phyloP scores from a whole-genome alignment of 2,329 filamentous ascomycete species.

The Aspergillus sp. region DNA sequence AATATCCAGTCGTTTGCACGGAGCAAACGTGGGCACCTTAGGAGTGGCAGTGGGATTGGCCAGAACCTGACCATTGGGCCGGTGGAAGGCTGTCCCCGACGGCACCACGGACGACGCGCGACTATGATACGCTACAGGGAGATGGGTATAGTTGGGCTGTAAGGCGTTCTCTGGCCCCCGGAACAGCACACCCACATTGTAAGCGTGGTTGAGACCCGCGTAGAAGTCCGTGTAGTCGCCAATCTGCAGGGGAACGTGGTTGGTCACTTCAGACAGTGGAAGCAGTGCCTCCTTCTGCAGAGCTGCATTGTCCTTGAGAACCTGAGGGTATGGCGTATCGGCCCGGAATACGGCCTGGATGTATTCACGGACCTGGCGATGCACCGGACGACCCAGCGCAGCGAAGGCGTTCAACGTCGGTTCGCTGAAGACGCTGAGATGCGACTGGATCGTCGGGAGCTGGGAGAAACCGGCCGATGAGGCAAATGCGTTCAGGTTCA shows the following conservation, averaged over 20 bases:
- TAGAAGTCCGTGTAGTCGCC: conserved; percentile 85
- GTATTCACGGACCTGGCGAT: conserved; percentile 59
- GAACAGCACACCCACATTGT: conserved; percentile 63
- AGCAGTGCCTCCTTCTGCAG: conserved; percentile 54
- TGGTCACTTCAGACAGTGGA: conserved; percentile 51
- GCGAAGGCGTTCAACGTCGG: conserved; percentile 67
- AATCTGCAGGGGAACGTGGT: conserved; percentile 67
- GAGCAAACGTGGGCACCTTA: conserved; percentile 55
- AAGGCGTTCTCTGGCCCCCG: conserved; percentile 64
- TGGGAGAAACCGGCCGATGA: conserved; percentile 51
- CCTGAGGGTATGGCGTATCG: conserved; percentile 50
- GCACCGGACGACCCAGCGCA: conserved; percentile 58
- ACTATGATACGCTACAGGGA: conserved; percentile 76
- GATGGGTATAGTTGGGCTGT: conserved; percentile 71
- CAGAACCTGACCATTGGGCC: conserved; percentile 68
- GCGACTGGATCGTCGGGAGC: conserved; percentile 49
- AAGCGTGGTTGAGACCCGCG: conserved; percentile 69
- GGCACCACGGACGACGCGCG: conserved; percentile 67
- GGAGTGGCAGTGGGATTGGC: conserved; percentile 53
- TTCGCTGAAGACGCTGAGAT: conserved; percentile 55
- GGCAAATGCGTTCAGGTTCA: conserved; percentile 60
- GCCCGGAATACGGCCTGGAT: conserved; percentile 59
- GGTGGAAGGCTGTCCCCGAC: conserved; percentile 63
- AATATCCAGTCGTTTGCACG: conserved; percentile 62
- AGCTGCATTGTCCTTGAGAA: conserved; percentile 54